Base-by-base conservation (phyloP, 108 stramenopile genomes). In the Discostella pseudostelligera region DNA sequence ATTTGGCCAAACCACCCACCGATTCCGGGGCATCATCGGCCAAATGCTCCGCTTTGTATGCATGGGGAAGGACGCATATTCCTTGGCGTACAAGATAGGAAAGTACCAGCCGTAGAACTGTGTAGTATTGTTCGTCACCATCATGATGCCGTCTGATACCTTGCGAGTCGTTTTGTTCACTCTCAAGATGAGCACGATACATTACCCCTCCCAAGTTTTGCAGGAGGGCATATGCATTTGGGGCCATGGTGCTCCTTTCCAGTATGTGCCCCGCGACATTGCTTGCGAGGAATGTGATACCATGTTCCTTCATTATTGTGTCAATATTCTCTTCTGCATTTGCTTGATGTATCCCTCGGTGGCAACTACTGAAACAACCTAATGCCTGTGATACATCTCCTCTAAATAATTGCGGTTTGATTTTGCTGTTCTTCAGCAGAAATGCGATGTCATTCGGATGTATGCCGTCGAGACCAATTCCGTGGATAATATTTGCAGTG, bases 1-100 rank as follows among this genome's bases (percentile, higher is more conserved):
- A 60, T 10, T 50, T 32, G 10, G 66, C 66, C 37, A 74, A 44
- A 2, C 66, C 65, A 36, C 65, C 61, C 0, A 74, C 74, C 22
- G 74, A 67, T 62, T 74, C 74, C 2, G 74, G 74, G 16, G 66
- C 60, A 47, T 74, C 66, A 48, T 74, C 74, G 7, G 65, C 74
- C 20, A 74, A 67, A 29, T 74, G 74, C 46, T 74, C 60, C 24
- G 74, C 63, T 67, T 74, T 67, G 60, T 47, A 74, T 20, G 61
- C 74, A 12, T 67, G 74, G 13, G 74, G 74, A 21, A 74, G 43
- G 10, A 59, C 74, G 6, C 65, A 49, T 17, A 74, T 55, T 37
- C 57, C 57, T 29, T 67, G 65, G 14, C 65, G 59, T 29, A 74
- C 55, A 39, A 74, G 74, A 29, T 67, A 74, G 13, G 74, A 42